A percentile compares a stretch with the other conserved stretches of the same genome.
phyloP scores from a whole-genome alignment of 1,139 yeast species.

The Protomyces gravidus region DNA sequence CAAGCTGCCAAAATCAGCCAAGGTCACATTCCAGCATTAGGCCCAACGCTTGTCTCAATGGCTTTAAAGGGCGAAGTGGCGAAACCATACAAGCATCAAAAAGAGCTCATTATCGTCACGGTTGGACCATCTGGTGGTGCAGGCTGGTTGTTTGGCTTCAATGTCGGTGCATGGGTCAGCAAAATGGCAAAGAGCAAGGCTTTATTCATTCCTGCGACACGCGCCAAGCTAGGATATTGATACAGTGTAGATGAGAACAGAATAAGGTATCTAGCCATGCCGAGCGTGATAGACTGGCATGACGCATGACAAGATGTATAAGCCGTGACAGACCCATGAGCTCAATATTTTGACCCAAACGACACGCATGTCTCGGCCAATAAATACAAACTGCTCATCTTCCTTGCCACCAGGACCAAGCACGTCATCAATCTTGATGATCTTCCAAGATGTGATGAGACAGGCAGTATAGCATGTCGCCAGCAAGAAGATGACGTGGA shows the following conservation, averaged over 20 bases:
- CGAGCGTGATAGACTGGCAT: constrained; percentile 19
- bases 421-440: constrained; percentile 26
- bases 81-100: constrained; percentile 8
- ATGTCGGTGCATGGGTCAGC: constrained; percentile 16
- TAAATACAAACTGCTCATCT: constrained; percentile 90
- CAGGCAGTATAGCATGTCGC: constrained; percentile 98
- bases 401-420: constrained; percentile 46
- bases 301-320: constrained; percentile 48
- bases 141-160: constrained; percentile 22
- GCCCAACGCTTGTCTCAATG: constrained; percentile 8
- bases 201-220: constrained; percentile 6
- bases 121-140: constrained; percentile 26
- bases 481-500: constrained; percentile 84
- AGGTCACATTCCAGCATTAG: constrained; percentile 13
- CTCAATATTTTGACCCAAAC: constrained; percentile 91
- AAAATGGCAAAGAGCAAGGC: constrained; percentile 23
- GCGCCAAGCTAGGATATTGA: constrained; percentile 7
- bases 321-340: constrained; percentile 83
- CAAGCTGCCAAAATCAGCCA: constrained; percentile 19
- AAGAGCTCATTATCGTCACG: constrained; percentile 20
- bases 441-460: constrained; percentile 56
- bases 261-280: background rate
- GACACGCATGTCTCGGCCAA: constrained; percentile 92
- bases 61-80: background rate
- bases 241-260: background rate